These are phyloP conservation scores for Climacium dendroides DNA, from an alignment of 225 moss, liverwort and hornwort species.

Conservation along the genomic window DNA sequence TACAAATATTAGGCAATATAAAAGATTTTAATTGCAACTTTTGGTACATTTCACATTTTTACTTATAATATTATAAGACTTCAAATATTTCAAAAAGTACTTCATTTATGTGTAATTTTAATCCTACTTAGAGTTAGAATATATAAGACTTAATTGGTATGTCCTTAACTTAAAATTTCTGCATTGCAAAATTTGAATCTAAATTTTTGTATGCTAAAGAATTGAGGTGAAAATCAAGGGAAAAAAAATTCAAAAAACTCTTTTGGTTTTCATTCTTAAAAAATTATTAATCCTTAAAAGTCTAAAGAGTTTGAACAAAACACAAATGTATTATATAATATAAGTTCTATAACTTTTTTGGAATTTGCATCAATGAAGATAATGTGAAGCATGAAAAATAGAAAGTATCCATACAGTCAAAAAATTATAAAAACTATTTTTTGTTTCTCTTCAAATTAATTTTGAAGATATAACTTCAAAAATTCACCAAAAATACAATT, in stretches of 20 bases:
- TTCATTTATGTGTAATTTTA: too few species aligned
- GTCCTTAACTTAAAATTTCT: background rate
- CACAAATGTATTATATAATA: too few species aligned
- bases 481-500: too few species aligned
- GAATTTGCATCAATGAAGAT: too few species aligned
- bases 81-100: background rate
- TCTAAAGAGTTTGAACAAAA: too few species aligned
- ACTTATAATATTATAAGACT: background rate
- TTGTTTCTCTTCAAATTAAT: too few species aligned
- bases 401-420: too few species aligned
- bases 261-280: background rate
- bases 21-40: background rate
- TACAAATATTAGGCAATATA: background rate
- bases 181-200: background rate
- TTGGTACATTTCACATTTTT: background rate
- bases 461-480: too few species aligned
- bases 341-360: too few species aligned
- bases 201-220: background rate
- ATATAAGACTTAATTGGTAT: background rate
- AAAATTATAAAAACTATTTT: too few species aligned
- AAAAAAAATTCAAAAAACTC: background rate
- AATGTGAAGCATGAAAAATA: too few species aligned
- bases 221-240: background rate
- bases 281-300: too few species aligned
- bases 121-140: background rate